Conservation (phyloP, 2,329 filamentous ascomycete species). For the Colletotrichum cordylinicola region DNA sequence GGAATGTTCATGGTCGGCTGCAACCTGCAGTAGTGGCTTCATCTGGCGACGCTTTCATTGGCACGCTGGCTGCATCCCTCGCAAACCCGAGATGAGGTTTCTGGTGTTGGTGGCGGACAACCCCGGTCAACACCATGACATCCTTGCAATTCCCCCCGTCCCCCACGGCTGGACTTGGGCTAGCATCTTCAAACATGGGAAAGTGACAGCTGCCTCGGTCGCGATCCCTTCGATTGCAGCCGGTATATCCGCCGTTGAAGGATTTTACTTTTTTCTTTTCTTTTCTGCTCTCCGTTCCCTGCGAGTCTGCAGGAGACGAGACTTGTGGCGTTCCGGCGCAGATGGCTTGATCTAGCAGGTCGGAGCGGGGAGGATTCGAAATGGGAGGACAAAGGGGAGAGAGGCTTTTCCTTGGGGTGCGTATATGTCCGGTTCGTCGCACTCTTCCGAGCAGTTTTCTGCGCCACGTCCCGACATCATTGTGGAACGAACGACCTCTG, state of each 20-base stretch:
- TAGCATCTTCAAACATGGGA: background rate
- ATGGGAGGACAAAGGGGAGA: background rate
- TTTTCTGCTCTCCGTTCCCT: background rate
- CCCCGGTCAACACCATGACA: background rate
- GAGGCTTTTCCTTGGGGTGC: background rate
- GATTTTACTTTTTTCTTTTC: background rate
- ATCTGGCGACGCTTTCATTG: background rate
- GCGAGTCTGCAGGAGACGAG: background rate
- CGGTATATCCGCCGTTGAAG: background rate
- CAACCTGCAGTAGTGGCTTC: background rate
- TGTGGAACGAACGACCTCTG: no score
- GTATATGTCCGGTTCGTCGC: background rate
- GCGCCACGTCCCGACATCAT: background rate
- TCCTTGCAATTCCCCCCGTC: background rate
- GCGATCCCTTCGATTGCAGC: background rate
- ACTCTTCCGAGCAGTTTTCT: background rate
- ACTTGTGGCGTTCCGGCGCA: background rate
- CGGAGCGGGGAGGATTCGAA: background rate
- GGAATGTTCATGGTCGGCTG: background rate
- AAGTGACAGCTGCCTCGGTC: background rate
- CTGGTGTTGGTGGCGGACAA: background rate
- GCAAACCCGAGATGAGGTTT: constrained; percentile 2
- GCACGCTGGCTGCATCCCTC: background rate
- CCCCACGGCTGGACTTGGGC: background rate
- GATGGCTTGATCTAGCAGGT: background rate